Conservation (phyloP, 1,139 yeast genomes). For the Yamadazyma spencermartinsiae region DNA sequence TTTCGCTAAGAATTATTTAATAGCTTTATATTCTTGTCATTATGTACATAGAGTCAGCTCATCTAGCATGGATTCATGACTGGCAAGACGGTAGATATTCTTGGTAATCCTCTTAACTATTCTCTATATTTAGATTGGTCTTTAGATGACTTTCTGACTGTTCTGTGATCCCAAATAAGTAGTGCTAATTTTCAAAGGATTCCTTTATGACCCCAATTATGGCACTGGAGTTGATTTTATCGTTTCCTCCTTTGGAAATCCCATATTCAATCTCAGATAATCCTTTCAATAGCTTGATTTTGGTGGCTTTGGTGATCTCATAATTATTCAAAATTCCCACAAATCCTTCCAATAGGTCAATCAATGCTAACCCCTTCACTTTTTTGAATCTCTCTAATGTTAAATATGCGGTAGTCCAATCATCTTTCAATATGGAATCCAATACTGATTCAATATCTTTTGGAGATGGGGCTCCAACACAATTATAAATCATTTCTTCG, state of each 20-base stretch:
- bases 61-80: no score
- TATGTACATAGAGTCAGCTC: no score
- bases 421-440: constrained; percentile 77
- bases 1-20: no score
- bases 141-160: no score
- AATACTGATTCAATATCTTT: constrained; percentile 74
- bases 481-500: constrained; percentile 79
- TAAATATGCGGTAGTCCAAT: constrained; percentile 77
- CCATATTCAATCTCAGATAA: constrained; percentile 88
- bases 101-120: not conserved
- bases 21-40: no score
- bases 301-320: constrained; percentile 61
- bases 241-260: constrained; percentile 89
- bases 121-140: no score
- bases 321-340: constrained; percentile 66
- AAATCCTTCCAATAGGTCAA: constrained; percentile 79
- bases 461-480: constrained; percentile 96
- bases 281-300: constrained; percentile 65
- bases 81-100: no score
- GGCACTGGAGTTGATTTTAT: constrained; percentile 86
- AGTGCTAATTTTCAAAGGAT: constrained; percentile 43
- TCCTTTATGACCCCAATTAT: constrained; percentile 82
- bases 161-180: no score
- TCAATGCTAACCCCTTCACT: constrained; percentile 81
- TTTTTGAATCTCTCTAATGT: constrained; percentile 66